Evolutionary conservation across 2,329 filamentous ascomycete species (phyloP).

Genomic region (Cordyceps cateniannulata): DNA sequence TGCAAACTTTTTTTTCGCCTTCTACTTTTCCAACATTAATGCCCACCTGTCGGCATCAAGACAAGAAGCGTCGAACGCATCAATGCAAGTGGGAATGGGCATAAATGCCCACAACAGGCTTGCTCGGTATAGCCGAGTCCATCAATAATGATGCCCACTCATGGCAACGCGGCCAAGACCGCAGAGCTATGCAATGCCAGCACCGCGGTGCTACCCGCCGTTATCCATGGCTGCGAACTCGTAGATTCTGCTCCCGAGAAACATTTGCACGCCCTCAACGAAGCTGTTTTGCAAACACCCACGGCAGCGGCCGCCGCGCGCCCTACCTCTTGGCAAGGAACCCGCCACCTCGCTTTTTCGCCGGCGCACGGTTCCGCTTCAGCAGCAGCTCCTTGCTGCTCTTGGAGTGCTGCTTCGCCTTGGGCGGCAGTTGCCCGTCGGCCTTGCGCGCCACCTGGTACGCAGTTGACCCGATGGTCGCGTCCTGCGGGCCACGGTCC

Average conservation of each 20-base stretch:
- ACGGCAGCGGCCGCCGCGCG: not conserved
- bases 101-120: not conserved
- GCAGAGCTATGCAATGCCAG: no score
- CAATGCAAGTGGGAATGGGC: not conserved
- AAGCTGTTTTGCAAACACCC: no score
- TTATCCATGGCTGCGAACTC: no score
- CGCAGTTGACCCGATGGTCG: conserved; percentile 45
- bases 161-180: not conserved
- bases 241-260: no score
- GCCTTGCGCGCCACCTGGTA: conserved; percentile 42
- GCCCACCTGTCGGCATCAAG: not conserved
- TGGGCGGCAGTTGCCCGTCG: conserved; percentile 44
- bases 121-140: no score
- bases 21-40: not conserved
- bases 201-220: no score
- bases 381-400: conserved; percentile 39
- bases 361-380: conserved; percentile 34
- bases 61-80: not conserved
- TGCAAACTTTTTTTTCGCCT: not conserved
- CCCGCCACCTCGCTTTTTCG: conserved; percentile 27
- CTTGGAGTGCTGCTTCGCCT: conserved; percentile 35
- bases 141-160: not conserved
- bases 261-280: no score
- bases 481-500: conserved; percentile 37
- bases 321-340: conserved; percentile 33